Evolutionary conservation across 202 grass and related monocot genomes (phyloP), one percentile per base, ranked within the genome.

Genomic region (Elaeis oleifera): DNA sequence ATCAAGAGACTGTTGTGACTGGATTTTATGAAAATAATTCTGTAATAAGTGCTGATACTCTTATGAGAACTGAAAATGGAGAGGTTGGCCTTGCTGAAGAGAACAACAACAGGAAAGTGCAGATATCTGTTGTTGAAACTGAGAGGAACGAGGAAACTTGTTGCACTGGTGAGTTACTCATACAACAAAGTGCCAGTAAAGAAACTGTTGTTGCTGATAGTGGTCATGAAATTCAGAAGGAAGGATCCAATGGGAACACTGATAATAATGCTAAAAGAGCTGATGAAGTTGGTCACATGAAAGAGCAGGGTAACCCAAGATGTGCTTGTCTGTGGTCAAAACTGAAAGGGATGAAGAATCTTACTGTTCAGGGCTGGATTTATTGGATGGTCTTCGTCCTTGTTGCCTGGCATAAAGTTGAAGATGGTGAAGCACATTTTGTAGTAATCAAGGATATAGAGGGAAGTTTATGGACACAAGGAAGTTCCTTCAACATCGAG

Each of bases 341-440:
- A 6, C 16, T 9, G 49, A 67, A 26, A 53, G 36, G 25, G 18
- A 19, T 67, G 64, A 3, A 29, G 57, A 67, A 54, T 67, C 51
- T 54, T 54, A 17, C 25, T 54, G 5, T 5, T 5, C 50, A 54
- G 64, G 7, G 16, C 3, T 53, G 4, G 29, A 26, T 67, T 25
- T 54, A 19, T 50, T 7, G 14, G 24, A 31, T 53, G 5, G 50
- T 54, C 19, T 16, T 53, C 4, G 16, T 18, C 9, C n/a, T 32
- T 6, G 36, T 26, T 54, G 36, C 9, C 8, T 39, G 9, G 64
- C 25, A 29, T 28, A 6, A 67, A 39, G 5, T 7, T 16, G 50
- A 54, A 28, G 9, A 67, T 54, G 31, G n/a, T 29, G 51, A 64
- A 6, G 18, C 25, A 19, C 25, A 39, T 39, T 39, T 39, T 39